phyloP scores from a whole-genome alignment of 805 yeast species.

The Lipomyces chichibuensis region DNA sequence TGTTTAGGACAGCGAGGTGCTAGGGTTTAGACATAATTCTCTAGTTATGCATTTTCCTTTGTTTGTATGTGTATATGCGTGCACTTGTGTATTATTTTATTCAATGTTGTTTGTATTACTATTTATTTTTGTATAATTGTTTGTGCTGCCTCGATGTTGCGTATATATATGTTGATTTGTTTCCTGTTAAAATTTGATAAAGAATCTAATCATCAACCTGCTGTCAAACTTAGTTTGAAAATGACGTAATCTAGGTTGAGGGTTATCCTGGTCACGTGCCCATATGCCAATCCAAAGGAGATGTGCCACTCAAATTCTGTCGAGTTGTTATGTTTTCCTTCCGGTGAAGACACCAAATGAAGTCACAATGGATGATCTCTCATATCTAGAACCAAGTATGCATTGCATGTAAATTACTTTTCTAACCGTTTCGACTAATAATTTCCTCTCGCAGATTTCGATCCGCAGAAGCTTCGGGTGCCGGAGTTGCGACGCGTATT shows the following conservation, averaged over 20 bases:
- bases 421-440: background rate
- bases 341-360: too few species aligned
- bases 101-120: background rate
- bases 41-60: background rate
- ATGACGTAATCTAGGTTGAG: too few species aligned
- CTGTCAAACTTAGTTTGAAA: too few species aligned
- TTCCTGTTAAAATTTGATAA: too few species aligned
- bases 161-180: too few species aligned
- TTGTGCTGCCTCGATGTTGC: background rate
- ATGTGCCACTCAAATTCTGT: background rate
- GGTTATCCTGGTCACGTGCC: background rate
- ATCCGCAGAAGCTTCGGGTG: slow-evolving; percentile 66
- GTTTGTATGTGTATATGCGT: background rate
- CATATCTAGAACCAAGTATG: slow-evolving; percentile 22
- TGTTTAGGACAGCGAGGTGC: background rate
- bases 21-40: background rate
- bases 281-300: background rate
- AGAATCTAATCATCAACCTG: too few species aligned
- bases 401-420: background rate
- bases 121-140: background rate
- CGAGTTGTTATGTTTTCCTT: background rate
- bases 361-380: slow-evolving; percentile 16
- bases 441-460: slow-evolving; percentile 54
- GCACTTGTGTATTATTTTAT: background rate
- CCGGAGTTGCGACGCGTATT: slow-evolving; percentile 72